Evolutionary conservation across 2,329 filamentous ascomycete species (phyloP).

Genomic region (Penicillium occitanis): DNA sequence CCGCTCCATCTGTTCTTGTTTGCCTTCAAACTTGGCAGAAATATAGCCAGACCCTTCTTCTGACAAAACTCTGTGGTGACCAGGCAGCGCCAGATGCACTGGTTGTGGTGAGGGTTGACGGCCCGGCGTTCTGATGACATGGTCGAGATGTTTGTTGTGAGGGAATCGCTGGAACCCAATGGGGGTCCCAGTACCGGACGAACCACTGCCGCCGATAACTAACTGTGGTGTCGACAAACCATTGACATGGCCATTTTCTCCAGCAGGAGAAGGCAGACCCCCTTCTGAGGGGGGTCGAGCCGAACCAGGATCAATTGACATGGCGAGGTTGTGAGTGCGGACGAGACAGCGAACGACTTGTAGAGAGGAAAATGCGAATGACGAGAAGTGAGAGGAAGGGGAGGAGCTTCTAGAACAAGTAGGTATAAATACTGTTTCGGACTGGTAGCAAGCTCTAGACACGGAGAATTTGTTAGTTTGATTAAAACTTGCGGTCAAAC

Average conservation of each 20-base stretch:
- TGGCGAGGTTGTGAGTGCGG: constrained; percentile 4
- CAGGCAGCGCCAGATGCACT: constrained; percentile 74
- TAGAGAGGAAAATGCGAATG: not conserved
- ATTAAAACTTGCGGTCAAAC: constrained; percentile 8
- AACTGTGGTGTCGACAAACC: constrained; percentile 33
- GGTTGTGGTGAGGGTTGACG: constrained; percentile 83
- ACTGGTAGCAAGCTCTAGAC: not conserved
- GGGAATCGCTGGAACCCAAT: constrained; percentile 44
- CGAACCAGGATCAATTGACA: constrained; percentile 21
- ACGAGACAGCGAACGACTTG: not conserved
- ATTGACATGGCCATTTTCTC: not conserved
- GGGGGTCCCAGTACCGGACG: constrained; percentile 42
- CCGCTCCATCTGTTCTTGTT: constrained; percentile 82
- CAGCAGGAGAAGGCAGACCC: constrained; percentile 11
- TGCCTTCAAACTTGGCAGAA: constrained; percentile 90
- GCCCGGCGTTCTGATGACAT: constrained; percentile 52
- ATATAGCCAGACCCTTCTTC: constrained; percentile 93
- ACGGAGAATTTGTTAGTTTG: not conserved
- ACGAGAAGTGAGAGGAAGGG: not conserved
- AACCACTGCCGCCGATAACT: constrained; percentile 35
- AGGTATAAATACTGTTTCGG: constrained; percentile 2
- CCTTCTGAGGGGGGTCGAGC: constrained; percentile 19
- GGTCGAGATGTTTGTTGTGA: constrained; percentile 60
- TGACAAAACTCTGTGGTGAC: constrained; percentile 69
- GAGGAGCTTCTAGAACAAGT: not conserved